Evolutionary conservation across 2,329 filamentous ascomycete genomes (phyloP).

Genomic region (Aphanoascus verrucosus): DNA sequence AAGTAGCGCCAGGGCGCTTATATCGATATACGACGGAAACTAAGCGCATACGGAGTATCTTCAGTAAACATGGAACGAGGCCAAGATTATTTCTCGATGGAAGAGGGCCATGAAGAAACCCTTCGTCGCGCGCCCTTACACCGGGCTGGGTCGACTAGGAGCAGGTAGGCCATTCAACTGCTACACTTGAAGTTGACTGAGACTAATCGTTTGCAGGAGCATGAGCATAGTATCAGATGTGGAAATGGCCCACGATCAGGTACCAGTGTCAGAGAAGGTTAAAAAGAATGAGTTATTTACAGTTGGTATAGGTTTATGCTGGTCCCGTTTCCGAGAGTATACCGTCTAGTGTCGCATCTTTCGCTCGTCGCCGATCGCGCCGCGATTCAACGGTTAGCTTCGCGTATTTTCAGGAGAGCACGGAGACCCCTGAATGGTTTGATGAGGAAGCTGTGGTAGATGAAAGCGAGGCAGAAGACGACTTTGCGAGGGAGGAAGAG

Average conservation of each 20-base stretch:
- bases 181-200: neutral
- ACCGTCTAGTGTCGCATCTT: constrained; percentile 87
- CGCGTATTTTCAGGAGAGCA: constrained; percentile 68
- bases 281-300: constrained; percentile 1
- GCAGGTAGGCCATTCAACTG: constrained; percentile 26
- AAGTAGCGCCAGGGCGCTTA: constrained; percentile 2
- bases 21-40: neutral
- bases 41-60: neutral
- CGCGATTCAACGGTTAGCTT: constrained; percentile 83
- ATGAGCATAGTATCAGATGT: constrained; percentile 79
- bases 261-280: constrained; percentile 30
- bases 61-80: constrained; percentile 22
- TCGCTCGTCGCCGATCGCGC: constrained; percentile 69
- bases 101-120: constrained; percentile 11
- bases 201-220: constrained; percentile 9
- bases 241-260: constrained; percentile 97
- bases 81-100: constrained; percentile 21
- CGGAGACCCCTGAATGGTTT: constrained; percentile 45
- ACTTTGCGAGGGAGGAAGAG: constrained; percentile 27
- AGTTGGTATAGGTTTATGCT: constrained; percentile 55
- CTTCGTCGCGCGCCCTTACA: constrained; percentile 2
- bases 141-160: constrained; percentile 26
- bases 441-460: constrained; percentile 41
- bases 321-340: constrained; percentile 91
- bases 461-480: constrained; percentile 27